phyloP scores from a whole-genome alignment of 139 green algal genomes.

The Klebsormidium nitens region DNA sequence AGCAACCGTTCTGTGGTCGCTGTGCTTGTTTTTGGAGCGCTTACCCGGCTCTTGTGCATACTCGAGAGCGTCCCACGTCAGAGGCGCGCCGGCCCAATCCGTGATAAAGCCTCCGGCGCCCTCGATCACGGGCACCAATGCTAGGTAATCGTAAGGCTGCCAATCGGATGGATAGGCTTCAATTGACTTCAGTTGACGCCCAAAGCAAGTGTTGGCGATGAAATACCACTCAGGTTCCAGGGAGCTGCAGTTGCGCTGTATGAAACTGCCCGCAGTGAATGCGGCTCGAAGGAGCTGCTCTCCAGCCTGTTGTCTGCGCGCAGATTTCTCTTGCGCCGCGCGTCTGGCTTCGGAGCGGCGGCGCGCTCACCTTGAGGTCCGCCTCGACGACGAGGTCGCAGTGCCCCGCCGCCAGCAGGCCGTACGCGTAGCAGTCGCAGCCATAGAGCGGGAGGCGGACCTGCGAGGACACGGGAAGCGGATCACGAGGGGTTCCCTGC shows the following conservation, averaged over 20 bases:
- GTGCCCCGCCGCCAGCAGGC: conserved; percentile 78
- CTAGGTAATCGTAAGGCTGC: conserved; percentile 93
- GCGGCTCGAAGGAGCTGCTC: not conserved
- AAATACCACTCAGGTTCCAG: too few species aligned
- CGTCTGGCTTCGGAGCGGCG: too few species aligned
- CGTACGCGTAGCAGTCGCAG: conserved; percentile 98
- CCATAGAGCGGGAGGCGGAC: conserved; percentile 82
- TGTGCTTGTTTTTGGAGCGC: too few species aligned
- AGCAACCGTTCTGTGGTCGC: too few species aligned
- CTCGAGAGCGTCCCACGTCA: conserved; percentile 50
- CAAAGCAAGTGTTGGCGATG: too few species aligned
- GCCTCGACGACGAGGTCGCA: conserved; percentile 88
- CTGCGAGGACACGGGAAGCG: too few species aligned
- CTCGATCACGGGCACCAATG: conserved; percentile 88
- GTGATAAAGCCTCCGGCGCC: conserved; percentile 88
- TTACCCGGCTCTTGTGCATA: too few species aligned
- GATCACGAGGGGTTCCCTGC: too few species aligned
- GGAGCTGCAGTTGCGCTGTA: too few species aligned
- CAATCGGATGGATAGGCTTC: conserved; percentile 6
- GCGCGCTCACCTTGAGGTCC: conserved; percentile 65
- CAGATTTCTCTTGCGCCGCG: not conserved
- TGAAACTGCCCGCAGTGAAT: too few species aligned
- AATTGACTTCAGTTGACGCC: too few species aligned
- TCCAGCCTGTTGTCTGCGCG: not conserved
- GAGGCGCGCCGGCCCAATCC: conserved; percentile 75